These are phyloP conservation scores for Trichoderma lentiforme DNA, from an alignment of 2,329 filamentous ascomycete species.

Conservation along the genomic window DNA sequence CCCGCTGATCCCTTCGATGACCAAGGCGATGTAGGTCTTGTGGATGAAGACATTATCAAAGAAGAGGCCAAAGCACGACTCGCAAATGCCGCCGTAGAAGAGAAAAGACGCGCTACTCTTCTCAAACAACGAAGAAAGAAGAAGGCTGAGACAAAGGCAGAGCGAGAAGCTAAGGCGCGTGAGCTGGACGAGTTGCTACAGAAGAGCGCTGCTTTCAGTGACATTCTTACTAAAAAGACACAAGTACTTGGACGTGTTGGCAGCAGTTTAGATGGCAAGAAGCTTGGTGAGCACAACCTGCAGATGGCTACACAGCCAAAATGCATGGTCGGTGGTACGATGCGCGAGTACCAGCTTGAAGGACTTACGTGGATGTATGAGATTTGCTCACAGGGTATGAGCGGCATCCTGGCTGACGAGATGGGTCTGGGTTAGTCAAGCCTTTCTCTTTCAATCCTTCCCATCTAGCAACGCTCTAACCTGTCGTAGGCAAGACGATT, in stretches of 20 bases:
- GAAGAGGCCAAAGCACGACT: slow-evolving; percentile 36
- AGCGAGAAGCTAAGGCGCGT: slow-evolving; percentile 56
- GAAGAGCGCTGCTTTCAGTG: slow-evolving; percentile 59
- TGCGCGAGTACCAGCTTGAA: slow-evolving; percentile 92
- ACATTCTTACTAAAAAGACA: slow-evolving; percentile 62
- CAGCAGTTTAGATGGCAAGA: slow-evolving; percentile 56
- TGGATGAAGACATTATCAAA: slow-evolving; percentile 31
- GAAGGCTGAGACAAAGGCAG: slow-evolving; percentile 50
- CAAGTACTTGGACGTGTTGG: slow-evolving; percentile 61
- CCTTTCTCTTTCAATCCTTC: not conserved
- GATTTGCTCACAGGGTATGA: slow-evolving; percentile 73
- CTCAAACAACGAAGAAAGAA: slow-evolving; percentile 42
- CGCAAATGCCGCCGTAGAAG: slow-evolving; percentile 48
- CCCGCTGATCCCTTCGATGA: slow-evolving; percentile 23
- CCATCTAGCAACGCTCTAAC: slow-evolving; percentile 13
- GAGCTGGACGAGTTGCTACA: slow-evolving; percentile 58
- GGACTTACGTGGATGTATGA: slow-evolving; percentile 96
- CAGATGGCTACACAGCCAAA: slow-evolving; percentile 82
- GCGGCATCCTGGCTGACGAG: slow-evolving; percentile 87
- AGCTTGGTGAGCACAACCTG: slow-evolving; percentile 62
- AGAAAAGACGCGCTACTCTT: slow-evolving; percentile 40
- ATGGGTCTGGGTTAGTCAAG: slow-evolving; percentile 69
- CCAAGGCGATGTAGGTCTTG: slow-evolving; percentile 21
- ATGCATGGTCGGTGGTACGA: slow-evolving; percentile 79
- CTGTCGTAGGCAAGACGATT: slow-evolving; percentile 70